Conservation (phyloP, 2,329 filamentous ascomycete species). For the Moelleriella libera region DNA sequence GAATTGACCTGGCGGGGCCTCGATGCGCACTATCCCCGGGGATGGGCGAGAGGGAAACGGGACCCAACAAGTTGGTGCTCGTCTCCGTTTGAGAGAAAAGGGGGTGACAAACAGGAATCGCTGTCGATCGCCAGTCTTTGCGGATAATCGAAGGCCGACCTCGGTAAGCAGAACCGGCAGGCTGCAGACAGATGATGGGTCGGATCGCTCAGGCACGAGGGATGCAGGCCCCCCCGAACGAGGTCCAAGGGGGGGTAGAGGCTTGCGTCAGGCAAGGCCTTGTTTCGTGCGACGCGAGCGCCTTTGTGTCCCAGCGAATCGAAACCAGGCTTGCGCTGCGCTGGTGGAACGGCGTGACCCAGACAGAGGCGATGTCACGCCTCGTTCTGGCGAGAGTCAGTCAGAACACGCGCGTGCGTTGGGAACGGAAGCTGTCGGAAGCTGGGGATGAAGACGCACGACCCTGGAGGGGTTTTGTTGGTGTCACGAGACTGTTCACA, state of each 20-base stretch:
- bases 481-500: no score
- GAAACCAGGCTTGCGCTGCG: neutral
- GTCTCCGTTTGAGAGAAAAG: neutral
- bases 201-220: neutral
- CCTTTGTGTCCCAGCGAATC: neutral
- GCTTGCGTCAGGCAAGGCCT: neutral
- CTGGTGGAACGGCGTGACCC: neutral
- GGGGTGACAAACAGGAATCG: neutral
- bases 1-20: neutral
- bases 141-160: neutral
- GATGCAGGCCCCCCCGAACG: neutral
- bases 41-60: neutral
- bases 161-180: neutral
- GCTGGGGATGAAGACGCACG: no score
- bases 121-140: conserved; percentile 1
- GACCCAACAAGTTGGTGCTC: neutral
- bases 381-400: no score
- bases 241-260: no score
- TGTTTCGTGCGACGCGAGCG: neutral
- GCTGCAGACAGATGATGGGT: neutral
- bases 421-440: no score
- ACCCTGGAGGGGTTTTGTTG: no score
- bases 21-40: neutral
- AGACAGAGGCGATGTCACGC: no score
- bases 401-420: no score